phyloP scores from a whole-genome alignment of 2,329 filamentous ascomycete species.

The Tolypocladium cylindrosporum region DNA sequence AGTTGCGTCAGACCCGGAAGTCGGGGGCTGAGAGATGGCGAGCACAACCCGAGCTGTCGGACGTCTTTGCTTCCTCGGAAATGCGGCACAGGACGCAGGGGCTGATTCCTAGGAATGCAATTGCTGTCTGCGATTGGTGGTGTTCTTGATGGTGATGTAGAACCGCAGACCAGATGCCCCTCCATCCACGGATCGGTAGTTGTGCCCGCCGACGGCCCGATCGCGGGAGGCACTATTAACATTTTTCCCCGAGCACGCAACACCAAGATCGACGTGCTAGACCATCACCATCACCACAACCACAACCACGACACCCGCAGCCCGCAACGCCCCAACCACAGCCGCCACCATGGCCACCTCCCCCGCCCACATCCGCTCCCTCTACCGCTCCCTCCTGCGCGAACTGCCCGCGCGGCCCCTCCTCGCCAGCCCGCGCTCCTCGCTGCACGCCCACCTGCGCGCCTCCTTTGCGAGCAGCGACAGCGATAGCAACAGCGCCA shows the following conservation, averaged over 20 bases:
- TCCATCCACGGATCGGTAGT: not conserved
- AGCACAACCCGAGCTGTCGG: not conserved
- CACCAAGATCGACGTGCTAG: not conserved
- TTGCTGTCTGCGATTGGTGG: not conserved
- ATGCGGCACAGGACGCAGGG: not conserved
- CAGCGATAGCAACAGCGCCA: slow-evolving; percentile 11
- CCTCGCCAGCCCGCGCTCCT: slow-evolving; percentile 47
- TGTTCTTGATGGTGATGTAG: not conserved
- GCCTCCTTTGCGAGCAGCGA: slow-evolving; percentile 16
- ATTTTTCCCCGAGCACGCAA: not conserved
- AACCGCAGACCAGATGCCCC: not conserved
- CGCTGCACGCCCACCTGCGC: slow-evolving; percentile 22
- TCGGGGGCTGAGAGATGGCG: not conserved
- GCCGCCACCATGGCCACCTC: slow-evolving; percentile 21
- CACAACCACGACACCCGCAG: not conserved
- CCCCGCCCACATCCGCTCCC: slow-evolving; percentile 51
- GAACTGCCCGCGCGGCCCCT: slow-evolving; percentile 68
- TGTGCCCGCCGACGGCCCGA: not conserved
- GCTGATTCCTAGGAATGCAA: not conserved
- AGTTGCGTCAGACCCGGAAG: not conserved
- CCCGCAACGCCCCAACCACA: not conserved
- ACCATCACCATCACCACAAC: not conserved
- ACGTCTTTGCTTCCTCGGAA: not conserved
- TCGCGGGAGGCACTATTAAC: not conserved
- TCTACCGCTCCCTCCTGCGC: slow-evolving; percentile 83